These are phyloP conservation scores for Albugo laibachii DNA, from an alignment of 352 stramenopile species.

Conservation along the genomic window DNA sequence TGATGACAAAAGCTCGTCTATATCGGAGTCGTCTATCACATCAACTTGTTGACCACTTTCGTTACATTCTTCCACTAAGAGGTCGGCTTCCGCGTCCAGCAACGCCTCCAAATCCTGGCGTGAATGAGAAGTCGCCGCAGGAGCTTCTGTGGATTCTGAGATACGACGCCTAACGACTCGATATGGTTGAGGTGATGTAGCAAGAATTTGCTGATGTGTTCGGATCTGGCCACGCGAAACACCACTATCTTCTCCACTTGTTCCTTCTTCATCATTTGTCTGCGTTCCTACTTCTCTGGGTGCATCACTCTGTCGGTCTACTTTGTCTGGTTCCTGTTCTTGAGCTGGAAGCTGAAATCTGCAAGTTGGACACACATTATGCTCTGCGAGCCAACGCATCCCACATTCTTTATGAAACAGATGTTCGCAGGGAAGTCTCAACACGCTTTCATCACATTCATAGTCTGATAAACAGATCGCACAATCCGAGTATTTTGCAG, in stretches of 20 bases:
- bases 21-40: conserved; percentile 29
- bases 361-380: conserved; percentile 67
- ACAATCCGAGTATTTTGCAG: conserved; percentile 34
- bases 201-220: no score
- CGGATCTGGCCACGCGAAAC: no score
- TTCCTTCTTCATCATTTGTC: no score
- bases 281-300: background rate
- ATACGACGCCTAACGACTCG: no score
- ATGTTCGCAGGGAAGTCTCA: conserved; percentile 53
- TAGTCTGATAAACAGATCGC: conserved; percentile 62
- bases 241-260: no score
- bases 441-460: conserved; percentile 32
- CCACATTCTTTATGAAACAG: conserved; percentile 62
- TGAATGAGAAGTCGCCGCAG: conserved; percentile 18
- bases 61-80: conserved; percentile 33
- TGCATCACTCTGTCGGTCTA: conserved; percentile 10
- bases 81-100: conserved; percentile 38
- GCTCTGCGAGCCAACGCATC: conserved; percentile 48
- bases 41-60: conserved; percentile 11
- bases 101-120: conserved; percentile 24
- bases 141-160: background rate
- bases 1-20: conserved; percentile 22
- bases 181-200: no score
- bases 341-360: conserved; percentile 35
- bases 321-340: conserved; percentile 7